Evolutionary conservation across 768 basidiomycete species (phyloP), one percentile per base, ranked within the genome.

Genomic region (Kwoniella sp.): DNA sequence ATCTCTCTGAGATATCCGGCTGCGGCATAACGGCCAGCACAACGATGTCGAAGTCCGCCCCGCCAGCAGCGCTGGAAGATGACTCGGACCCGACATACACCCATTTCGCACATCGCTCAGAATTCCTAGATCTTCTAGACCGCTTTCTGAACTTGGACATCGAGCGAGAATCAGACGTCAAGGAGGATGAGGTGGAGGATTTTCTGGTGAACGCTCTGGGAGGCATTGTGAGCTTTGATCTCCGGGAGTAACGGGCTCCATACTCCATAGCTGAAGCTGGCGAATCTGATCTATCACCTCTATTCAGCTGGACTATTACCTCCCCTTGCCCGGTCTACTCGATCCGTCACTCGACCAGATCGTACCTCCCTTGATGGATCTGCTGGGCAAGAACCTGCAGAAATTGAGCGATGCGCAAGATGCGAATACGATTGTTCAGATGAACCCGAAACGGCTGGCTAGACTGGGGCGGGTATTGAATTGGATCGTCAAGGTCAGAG

Each of bases 261-360:
- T n/a, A n/a, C n/a, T n/a, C n/a, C n/a, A n/a, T n/a, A n/a, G n/a
- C n/a, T n/a, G n/a, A n/a, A n/a, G n/a, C n/a, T n/a, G n/a, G n/a
- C n/a, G n/a, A n/a, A n/a, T n/a, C n/a, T n/a, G n/a, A n/a, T n/a
- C n/a, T n/a, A n/a, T n/a, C n/a, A n/a, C n/a, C n/a, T 63, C 28
- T 37, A 7, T 25, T 11, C 60, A 97, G 95, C 85, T 97, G 29
- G 86, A 87, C 76, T 86, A 88, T 76, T 97, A 95, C 75, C 93
- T 95, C 78, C 94, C 98, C 67, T 92, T 95, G 71, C 85, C 93
- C 1, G 91, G 93, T 79, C 85, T 99, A 2, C 84, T 98, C 13
- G 96, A 99, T 79, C 93, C 95, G 38, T 88, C 85, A 71, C 85
- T 99, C 22, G 91, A 94, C 74, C 77, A 83, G 31, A 86, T 99